Evolutionary conservation across 495 filamentous ascomycete genomes (phyloP), one percentile per base, ranked within the genome.

Genomic region (Penicillium maclennaniae): DNA sequence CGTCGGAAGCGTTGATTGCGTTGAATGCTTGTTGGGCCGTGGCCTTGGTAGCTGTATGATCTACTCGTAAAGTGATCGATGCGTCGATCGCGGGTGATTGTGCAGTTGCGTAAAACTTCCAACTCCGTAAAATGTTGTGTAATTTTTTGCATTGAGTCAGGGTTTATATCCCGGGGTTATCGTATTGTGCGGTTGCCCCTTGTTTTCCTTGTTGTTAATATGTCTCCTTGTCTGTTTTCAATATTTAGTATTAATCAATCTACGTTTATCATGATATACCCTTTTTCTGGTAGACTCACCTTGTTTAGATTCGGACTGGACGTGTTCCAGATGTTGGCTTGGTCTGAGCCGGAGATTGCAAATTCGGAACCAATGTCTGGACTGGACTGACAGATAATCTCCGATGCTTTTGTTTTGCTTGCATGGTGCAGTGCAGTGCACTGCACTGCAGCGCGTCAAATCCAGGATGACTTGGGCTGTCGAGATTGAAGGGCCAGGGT

Each of bases 221-320:
- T 60, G 50, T 62, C 43, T 54, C 49, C 49, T 61, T 58, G 55
- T 31, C 46, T 52, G 40, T 47, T 38, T 49, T 51, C 45, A 21
- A 43, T 38, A 55, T 36, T 55, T 51, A 45, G 51, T 63, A 66
- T 56, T 66, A 66, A 66, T 61, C 26, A 44, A 40, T 48, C 46
- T 8, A 49, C 43, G 23, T 52, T 56, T 58, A n/a, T 57, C 51
- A 58, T 42, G 14, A 47, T 51, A 20, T 6, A n/a, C 45, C 28
- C 23, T 45, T 1, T 34, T 34, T 12, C 31, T 34, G 12, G 43
- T 40, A 28, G 38, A 51, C 44, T 38, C 45, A 42, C 46, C 40
- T 49, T 34, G 37, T 27, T 8, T 40, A 15, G 31, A 14, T 12
- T 34, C 31, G 10, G 31, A 4, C 31, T 12, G 31, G 10, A 34